A percentile compares a stretch with the other conserved stretches of the same genome.
phyloP scores from a whole-genome alignment of 768 basidiomycete species.

The Coprinopsis marcescibilis region DNA sequence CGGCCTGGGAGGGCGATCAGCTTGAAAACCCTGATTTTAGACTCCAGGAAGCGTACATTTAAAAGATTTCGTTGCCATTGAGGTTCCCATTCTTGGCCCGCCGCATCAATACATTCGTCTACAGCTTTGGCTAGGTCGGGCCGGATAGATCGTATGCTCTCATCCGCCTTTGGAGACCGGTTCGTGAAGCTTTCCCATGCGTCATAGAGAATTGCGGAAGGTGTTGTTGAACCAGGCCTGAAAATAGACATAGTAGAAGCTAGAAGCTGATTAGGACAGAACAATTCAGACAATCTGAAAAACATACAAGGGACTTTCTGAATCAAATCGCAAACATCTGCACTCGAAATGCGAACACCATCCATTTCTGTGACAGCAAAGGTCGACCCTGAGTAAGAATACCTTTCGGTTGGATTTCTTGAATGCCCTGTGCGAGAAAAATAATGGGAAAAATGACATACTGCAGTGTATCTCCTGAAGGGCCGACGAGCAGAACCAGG shows the following conservation, averaged over 20 bases:
- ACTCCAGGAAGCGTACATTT: conserved; percentile 46
- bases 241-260: conserved; percentile 81
- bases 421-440: neutral
- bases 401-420: conserved; percentile 47
- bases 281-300: neutral
- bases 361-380: conserved; percentile 85
- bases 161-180: conserved; percentile 88
- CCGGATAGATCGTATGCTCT: conserved; percentile 82
- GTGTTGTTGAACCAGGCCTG: conserved; percentile 86
- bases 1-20: conserved; percentile 52
- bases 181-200: conserved; percentile 85
- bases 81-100: conserved; percentile 87
- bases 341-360: conserved; percentile 78
- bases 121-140: conserved; percentile 84
- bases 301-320: conserved; percentile 84
- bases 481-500: conserved; percentile 81
- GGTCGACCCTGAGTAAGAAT: conserved; percentile 68
- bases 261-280: conserved; percentile 21
- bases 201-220: conserved; percentile 87
- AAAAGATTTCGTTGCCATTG: conserved; percentile 85
- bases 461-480: conserved; percentile 83
- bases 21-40: neutral
- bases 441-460: conserved; percentile 31
- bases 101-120: conserved; percentile 90
- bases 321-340: conserved; percentile 79